phyloP scores from a whole-genome alignment of 1,284 basidiomycete species.

The Cystobasidiaceae sp. region DNA sequence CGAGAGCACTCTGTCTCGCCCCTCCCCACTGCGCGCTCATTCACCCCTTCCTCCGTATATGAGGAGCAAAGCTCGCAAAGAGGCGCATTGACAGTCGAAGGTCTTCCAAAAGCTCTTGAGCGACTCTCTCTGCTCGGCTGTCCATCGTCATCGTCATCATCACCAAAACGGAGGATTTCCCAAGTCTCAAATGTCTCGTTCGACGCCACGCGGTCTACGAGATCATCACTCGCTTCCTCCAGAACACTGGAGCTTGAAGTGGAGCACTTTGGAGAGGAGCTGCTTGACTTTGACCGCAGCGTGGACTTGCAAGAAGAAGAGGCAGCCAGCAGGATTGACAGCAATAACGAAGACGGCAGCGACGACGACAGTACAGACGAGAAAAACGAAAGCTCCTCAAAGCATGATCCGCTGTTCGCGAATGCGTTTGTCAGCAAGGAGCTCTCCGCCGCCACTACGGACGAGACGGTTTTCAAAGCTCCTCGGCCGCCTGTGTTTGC shows the following conservation, averaged over 20 bases:
- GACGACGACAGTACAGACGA: slow-evolving; percentile 33
- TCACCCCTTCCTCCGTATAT: neutral
- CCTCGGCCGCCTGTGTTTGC: no score
- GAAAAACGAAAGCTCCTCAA: no score
- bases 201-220: neutral
- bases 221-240: no score
- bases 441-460: no score
- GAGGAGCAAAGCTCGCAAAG: no score
- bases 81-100: no score
- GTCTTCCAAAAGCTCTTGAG: no score
- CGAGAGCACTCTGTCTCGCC: slow-evolving; percentile 8
- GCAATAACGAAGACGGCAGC: slow-evolving; percentile 35
- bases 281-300: neutral
- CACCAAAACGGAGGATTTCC: neutral
- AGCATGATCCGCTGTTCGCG: no score
- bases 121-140: no score
- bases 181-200: neutral
- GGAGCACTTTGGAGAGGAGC: neutral
- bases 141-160: neutral
- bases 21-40: slow-evolving; percentile 1
- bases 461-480: no score
- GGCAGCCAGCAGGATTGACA: neutral
- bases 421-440: no score
- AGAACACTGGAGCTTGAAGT: neutral
- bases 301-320: no score